A percentile compares a stretch with the other conserved stretches of the same genome.
These are phyloP conservation scores for Rhododendron vialii DNA, from an alignment of 148 eudicot species.

Conservation along the genomic window DNA sequence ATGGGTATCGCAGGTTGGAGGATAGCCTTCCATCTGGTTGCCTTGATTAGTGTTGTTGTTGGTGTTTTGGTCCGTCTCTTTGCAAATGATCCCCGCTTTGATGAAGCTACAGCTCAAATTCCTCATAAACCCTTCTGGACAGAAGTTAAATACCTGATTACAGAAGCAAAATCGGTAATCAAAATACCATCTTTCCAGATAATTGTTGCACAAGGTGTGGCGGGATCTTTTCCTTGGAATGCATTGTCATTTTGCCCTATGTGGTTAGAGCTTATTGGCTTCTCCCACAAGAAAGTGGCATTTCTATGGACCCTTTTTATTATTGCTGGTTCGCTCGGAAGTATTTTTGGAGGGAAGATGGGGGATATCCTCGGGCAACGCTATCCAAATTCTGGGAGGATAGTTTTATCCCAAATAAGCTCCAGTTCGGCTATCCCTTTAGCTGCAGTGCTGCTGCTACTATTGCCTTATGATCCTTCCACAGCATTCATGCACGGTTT, in stretches of 20 bases:
- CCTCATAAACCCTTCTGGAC: slow-evolving; percentile 28
- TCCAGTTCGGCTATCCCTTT: slow-evolving; percentile 74
- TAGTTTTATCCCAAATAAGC: slow-evolving; percentile 79
- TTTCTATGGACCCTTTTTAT: slow-evolving; percentile 54
- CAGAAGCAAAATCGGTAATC: slow-evolving; percentile 64
- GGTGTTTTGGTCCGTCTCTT: slow-evolving; percentile 71
- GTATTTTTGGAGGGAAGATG: slow-evolving; percentile 75
- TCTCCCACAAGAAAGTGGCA: slow-evolving; percentile 75
- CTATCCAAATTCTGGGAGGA: slow-evolving; percentile 74
- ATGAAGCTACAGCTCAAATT: slow-evolving; percentile 13
- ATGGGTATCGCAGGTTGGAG: slow-evolving; percentile 92
- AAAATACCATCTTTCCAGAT: slow-evolving; percentile 72
- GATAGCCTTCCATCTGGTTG: slow-evolving; percentile 78
- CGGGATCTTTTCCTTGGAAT: slow-evolving; percentile 87
- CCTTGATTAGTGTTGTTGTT: slow-evolving; percentile 56
- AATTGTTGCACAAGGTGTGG: slow-evolving; percentile 76
- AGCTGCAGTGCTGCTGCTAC: slow-evolving; percentile 65
- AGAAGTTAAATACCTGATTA: slow-evolving; percentile 47
- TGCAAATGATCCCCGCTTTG: slow-evolving; percentile 66
- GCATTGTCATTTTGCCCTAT: slow-evolving; percentile 72
- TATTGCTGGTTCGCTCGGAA: slow-evolving; percentile 57
- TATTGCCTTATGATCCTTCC: slow-evolving; percentile 61
- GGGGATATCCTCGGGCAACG: slow-evolving; percentile 62
- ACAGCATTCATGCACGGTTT: slow-evolving; percentile 51
- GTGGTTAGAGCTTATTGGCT: slow-evolving; percentile 94